Base-by-base conservation (phyloP, 2,329 filamentous ascomycete genomes). In the Zymoseptoria crescenta region DNA sequence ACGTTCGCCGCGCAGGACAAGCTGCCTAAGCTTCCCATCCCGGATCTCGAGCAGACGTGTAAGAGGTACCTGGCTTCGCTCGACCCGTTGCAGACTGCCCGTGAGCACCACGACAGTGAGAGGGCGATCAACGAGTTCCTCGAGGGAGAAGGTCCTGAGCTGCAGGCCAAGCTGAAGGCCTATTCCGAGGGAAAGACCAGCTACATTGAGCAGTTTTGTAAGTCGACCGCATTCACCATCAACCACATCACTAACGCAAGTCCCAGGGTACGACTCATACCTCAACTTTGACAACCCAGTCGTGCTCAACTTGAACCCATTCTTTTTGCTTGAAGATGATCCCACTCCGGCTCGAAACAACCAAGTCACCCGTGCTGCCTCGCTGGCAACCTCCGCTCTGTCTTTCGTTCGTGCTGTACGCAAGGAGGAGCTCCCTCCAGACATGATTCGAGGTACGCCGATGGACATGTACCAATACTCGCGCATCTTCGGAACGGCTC, bases 381-480 rank as follows among this genome's bases (percentile, higher is more conserved):
- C 94, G 0, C 79, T 99, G 51, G 90, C 95, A 0, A 85, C 94
- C 16, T 99, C 94, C 2, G 87, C 94, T 3, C 78, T 97, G 30
- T 89, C 91, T 53, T 97, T 99, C 68, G 92, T 97, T 27, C 83
- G 94, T 61, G 94, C 94, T 2, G 91, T 99, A 1, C 84, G 93
- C 41, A 91, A 88, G 67, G 94, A 97, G 73, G 94, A 99, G 71
- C 80, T 99, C 8, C 88, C 91, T 0, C 92, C 94, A 0, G 94
- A 99, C 74, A 91, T 82, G 1, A 76, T 96, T 62, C 88, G 87
- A 67, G 91, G 90, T 20, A 87, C 85, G 21, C 91, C 94, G 0
- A 80, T 99, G 19, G 94, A 91, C 80, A 99, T 99, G 94, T 96
- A 96, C 74, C 94, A 99, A 74, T 97, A 96, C 76, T 96, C 93